phyloP scores from a whole-genome alignment of 2,329 filamentous ascomycete genomes.

The Xylaria polymorpha region DNA sequence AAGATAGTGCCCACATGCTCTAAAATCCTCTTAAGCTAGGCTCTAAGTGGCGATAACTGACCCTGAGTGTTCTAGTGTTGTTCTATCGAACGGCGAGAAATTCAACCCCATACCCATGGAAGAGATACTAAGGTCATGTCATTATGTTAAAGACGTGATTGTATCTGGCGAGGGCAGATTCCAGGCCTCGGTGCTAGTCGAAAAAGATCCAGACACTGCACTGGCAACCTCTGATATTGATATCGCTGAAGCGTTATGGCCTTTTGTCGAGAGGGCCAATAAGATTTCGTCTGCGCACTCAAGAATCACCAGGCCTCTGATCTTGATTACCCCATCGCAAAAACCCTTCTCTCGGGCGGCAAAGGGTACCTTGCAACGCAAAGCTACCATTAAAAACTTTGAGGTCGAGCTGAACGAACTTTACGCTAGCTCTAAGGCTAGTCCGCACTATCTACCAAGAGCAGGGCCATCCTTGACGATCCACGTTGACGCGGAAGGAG shows the following conservation, averaged over 20 bases:
- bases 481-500: neutral
- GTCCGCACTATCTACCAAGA: neutral
- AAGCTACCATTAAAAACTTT: slow-evolving; percentile 20
- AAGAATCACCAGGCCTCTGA: slow-evolving; percentile 21
- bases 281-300: slow-evolving; percentile 19
- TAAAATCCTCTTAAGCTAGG: too few species aligned
- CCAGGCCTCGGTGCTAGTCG: slow-evolving; percentile 28
- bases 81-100: slow-evolving; percentile 34
- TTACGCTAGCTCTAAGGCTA: slow-evolving; percentile 3
- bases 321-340: neutral
- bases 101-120: slow-evolving; percentile 30
- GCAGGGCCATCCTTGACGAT: neutral
- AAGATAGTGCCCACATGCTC: too few species aligned
- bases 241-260: slow-evolving; percentile 25
- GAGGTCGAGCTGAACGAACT: slow-evolving; percentile 21
- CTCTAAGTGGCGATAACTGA: too few species aligned
- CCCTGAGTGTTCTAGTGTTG: neutral
- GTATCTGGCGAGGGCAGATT: slow-evolving; percentile 30
- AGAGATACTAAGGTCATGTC: slow-evolving; percentile 20
- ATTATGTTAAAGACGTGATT: slow-evolving; percentile 23
- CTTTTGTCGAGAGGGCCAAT: slow-evolving; percentile 30
- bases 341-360: slow-evolving; percentile 28
- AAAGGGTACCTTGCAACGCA: slow-evolving; percentile 33
- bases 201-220: slow-evolving; percentile 13
- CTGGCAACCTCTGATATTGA: neutral